Percentiles rank a stretch among this genome's conserved stretches.
Evolutionary conservation across 768 basidiomycete species (phyloP).

Genomic region (Calocybe gangraenosa): DNA sequence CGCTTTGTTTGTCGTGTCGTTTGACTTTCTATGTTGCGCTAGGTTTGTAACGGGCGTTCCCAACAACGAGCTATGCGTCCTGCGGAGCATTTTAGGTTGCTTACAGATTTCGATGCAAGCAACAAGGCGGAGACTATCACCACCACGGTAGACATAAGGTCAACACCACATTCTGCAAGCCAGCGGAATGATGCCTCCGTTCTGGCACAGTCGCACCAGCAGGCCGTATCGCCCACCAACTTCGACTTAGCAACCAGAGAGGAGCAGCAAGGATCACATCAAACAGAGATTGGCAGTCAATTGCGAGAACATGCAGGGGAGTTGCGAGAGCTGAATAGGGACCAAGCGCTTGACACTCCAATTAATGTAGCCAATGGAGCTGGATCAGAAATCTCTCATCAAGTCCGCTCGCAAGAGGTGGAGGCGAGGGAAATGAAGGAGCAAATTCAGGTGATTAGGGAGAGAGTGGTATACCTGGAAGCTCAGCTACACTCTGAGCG

Average conservation of each 20-base stretch:
- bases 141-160: too few relatives aligned
- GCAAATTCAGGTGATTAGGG: neutral
- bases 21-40: too few relatives aligned
- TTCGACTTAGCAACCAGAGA: neutral
- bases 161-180: too few relatives aligned
- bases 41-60: too few relatives aligned
- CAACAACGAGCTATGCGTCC: too few relatives aligned
- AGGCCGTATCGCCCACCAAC: neutral
- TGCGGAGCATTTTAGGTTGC: too few relatives aligned
- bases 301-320: slow-evolving; percentile 7
- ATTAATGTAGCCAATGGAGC: neutral
- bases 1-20: too few relatives aligned
- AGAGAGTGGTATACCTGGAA: neutral
- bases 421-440: neutral
- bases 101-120: neutral
- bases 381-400: too few relatives aligned
- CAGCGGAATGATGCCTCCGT: too few relatives aligned
- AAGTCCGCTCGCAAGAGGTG: neutral
- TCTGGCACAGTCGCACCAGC: neutral
- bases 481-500: slow-evolving; percentile 6
- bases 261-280: slow-evolving; percentile 1
- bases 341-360: neutral
- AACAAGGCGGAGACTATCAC: neutral
- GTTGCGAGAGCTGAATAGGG: slow-evolving; percentile 4
- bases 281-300: slow-evolving; percentile 10